phyloP scores from a whole-genome alignment of 129 eudicot species.

The Smallanthus sonchifolius region DNA sequence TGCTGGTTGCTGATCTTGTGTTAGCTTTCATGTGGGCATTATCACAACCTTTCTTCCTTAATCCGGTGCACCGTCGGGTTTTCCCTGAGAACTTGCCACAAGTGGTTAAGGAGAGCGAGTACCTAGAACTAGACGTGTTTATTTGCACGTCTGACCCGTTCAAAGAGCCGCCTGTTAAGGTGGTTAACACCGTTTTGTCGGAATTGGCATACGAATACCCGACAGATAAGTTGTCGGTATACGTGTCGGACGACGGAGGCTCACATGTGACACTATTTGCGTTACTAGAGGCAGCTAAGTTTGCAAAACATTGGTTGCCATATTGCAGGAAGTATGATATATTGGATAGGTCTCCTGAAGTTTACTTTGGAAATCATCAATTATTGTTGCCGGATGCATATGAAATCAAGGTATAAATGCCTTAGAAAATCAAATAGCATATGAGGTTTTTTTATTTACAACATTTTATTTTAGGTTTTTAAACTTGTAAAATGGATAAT shows the following conservation, averaged over 20 bases:
- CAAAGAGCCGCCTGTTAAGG: constrained; percentile 65
- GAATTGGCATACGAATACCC: constrained; percentile 87
- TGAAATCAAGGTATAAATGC: constrained; percentile 48
- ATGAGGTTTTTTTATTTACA: too few relatives aligned
- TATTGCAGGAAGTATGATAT: constrained; percentile 56
- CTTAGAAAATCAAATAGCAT: too few relatives aligned
- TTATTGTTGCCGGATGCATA: constrained; percentile 17
- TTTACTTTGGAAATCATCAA: constrained; percentile 34
- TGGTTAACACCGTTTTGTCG: constrained; percentile 78
- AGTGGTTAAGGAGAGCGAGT: constrained; percentile 22
- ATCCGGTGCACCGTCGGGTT: constrained; percentile 44
- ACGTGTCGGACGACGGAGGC: constrained; percentile 89
- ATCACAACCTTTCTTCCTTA: constrained; percentile 45
- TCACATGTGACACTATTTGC: constrained; percentile 76
- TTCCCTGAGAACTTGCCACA: constrained; percentile 46
- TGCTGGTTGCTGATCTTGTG: constrained; percentile 43
- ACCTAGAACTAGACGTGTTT: constrained; percentile 58
- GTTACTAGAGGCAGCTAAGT: constrained; percentile 78
- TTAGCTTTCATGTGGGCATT: constrained; percentile 61
- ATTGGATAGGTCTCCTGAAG: constrained; percentile 53
- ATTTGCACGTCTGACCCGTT: constrained; percentile 82
- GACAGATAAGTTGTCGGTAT: constrained; percentile 66
- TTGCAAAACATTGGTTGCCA: constrained; percentile 65
- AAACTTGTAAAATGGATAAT: too few relatives aligned
- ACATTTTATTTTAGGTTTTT: too few relatives aligned